Evolutionary conservation across 2,329 filamentous ascomycete species (phyloP).

Genomic region (Xylariaceae sp.): DNA sequence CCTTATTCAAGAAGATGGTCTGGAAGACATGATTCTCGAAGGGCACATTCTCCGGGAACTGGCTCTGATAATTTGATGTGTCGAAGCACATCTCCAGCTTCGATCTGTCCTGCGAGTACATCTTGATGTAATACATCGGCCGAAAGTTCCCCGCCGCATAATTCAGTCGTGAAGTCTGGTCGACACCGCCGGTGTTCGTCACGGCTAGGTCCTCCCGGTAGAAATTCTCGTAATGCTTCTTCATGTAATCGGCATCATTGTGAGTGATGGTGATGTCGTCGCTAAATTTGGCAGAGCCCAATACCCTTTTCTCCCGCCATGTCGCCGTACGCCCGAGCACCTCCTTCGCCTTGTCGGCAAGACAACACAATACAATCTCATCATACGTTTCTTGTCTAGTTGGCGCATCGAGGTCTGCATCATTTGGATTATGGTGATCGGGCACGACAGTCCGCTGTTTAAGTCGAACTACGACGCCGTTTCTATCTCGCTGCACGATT

Average conservation of each 20-base stretch:
- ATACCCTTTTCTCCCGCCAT: slow-evolving; percentile 58
- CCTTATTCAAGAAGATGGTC: slow-evolving; percentile 55
- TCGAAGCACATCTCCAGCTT: slow-evolving; percentile 50
- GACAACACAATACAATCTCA: slow-evolving; percentile 60
- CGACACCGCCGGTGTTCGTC: slow-evolving; percentile 24
- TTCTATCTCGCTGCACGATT: slow-evolving; percentile 43
- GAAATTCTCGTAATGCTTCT: slow-evolving; percentile 61
- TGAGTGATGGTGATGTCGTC: slow-evolving; percentile 70
- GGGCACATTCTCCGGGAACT: slow-evolving; percentile 49
- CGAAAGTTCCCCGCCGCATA: slow-evolving; percentile 40
- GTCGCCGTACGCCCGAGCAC: slow-evolving; percentile 54
- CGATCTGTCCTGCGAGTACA: slow-evolving; percentile 45
- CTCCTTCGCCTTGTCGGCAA: slow-evolving; percentile 59
- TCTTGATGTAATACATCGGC: slow-evolving; percentile 56
- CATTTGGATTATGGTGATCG: slow-evolving; percentile 31
- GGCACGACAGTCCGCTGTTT: slow-evolving; percentile 35
- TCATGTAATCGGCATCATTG: slow-evolving; percentile 59
- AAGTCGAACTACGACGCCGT: slow-evolving; percentile 44
- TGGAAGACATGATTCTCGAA: slow-evolving; percentile 37
- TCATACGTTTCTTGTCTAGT: slow-evolving; percentile 56
- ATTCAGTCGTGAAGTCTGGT: slow-evolving; percentile 38
- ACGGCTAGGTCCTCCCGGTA: slow-evolving; percentile 44
- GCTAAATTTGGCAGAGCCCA: slow-evolving; percentile 65
- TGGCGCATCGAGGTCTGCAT: slow-evolving; percentile 29
- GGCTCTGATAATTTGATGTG: slow-evolving; percentile 54